Percentiles rank a stretch among this genome's conserved stretches.
These are phyloP conservation scores for Debaryomyces maramus DNA, from an alignment of 805 yeast genomes.

Conservation along the genomic window DNA sequence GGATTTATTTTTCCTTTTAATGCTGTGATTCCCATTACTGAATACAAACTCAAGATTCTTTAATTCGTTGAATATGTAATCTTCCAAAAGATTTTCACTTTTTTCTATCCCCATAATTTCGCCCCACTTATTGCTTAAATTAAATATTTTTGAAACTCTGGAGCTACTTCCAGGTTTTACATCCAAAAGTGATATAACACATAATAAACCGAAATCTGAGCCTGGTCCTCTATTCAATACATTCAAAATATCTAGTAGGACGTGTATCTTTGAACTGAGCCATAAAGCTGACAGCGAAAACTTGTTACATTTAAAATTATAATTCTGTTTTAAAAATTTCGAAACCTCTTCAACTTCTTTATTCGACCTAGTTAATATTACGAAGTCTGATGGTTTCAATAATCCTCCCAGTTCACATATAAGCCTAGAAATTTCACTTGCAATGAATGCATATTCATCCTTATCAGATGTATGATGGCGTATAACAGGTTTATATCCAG, in stretches of 20 bases:
- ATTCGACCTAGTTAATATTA: constrained; percentile 55
- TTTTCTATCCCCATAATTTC: not conserved
- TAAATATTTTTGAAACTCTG: constrained; percentile 30
- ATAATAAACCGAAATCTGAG: constrained; percentile 32
- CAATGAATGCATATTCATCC: constrained; percentile 46
- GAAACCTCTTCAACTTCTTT: constrained; percentile 43
- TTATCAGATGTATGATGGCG: constrained; percentile 13
- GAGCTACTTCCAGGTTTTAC: constrained; percentile 18
- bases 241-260: constrained; percentile 50
- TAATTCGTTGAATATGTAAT: constrained; percentile 26
- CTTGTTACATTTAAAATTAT: constrained; percentile 45
- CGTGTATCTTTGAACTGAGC: constrained; percentile 45
- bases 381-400: constrained; percentile 49
- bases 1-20: not conserved
- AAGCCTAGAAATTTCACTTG: constrained; percentile 44
- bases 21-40: no score
- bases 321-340: constrained; percentile 31
- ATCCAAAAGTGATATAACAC: constrained; percentile 28
- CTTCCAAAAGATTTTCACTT: constrained; percentile 8
- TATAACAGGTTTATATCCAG: constrained; percentile 25
- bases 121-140: constrained; percentile 11
- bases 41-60: not conserved
- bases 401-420: constrained; percentile 41
- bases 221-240: constrained; percentile 36
- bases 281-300: constrained; percentile 52